Evolutionary conservation across 192 early-diverging fungal genomes (phyloP).

Genomic region (Allomyces javanicus): DNA sequence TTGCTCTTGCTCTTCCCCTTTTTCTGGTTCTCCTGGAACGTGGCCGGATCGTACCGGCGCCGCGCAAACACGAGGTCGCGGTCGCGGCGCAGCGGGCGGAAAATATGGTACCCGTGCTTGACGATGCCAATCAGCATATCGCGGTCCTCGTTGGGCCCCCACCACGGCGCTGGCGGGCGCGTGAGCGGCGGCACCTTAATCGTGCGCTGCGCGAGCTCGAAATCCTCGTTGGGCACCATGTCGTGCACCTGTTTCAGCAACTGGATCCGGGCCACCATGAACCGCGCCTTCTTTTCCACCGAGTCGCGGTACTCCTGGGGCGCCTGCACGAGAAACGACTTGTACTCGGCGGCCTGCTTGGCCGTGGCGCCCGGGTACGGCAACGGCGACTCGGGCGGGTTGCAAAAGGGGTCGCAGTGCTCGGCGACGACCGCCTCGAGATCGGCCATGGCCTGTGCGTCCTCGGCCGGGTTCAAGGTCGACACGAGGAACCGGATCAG

Average conservation of each 20-base stretch:
- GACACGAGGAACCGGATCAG: constrained; percentile 29
- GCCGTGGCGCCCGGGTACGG: constrained; percentile 46
- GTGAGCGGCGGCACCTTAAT: constrained; percentile 32
- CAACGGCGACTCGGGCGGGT: constrained; percentile 24
- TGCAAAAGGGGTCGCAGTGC: constrained; percentile 3
- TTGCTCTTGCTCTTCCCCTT: constrained; percentile 3
- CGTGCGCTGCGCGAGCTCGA: constrained; percentile 35
- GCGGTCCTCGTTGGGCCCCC: constrained; percentile 58
- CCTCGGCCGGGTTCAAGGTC: constrained; percentile 26
- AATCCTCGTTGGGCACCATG: constrained; percentile 36
- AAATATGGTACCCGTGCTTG: constrained; percentile 50
- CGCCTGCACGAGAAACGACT: constrained; percentile 49
- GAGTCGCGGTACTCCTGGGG: constrained; percentile 54
- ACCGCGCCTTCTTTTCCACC: constrained; percentile 43
- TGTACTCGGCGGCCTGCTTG: constrained; percentile 41
- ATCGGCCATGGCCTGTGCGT: constrained; percentile 38
- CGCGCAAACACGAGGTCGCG: constrained; percentile 18
- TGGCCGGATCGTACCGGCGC: constrained; percentile 8
- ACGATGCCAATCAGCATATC: constrained; percentile 57
- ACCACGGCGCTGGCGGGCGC: constrained; percentile 36
- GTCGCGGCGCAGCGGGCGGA: constrained; percentile 17
- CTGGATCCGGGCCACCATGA: constrained; percentile 48
- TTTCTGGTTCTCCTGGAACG: neutral
- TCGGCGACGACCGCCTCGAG: constrained; percentile 26
- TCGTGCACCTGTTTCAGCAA: constrained; percentile 55